Evolutionary conservation across 225 moss, liverwort and hornwort genomes (phyloP).

Genomic region (Physcomitrium patens): DNA sequence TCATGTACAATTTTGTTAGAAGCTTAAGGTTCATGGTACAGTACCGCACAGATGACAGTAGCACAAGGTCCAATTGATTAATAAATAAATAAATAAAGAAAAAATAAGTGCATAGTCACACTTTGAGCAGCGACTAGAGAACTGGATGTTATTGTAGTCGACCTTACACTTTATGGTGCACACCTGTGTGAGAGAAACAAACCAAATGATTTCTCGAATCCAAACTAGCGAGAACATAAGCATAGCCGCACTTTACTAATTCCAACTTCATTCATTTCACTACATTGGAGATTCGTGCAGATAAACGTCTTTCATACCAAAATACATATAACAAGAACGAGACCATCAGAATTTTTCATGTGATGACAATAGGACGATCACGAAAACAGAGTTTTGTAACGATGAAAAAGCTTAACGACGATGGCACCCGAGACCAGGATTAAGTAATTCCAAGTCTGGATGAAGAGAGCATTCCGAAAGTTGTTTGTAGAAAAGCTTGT

Average conservation of each 20-base stretch:
- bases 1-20: constrained; percentile 19
- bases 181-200: background rate
- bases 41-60: constrained; percentile 1
- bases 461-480: too few relatives aligned
- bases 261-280: background rate
- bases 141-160: background rate
- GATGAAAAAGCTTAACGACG: too few relatives aligned
- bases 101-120: background rate
- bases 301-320: background rate
- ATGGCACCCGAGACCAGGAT: too few relatives aligned
- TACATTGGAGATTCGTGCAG: background rate
- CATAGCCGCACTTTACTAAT: background rate
- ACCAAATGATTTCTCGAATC: background rate
- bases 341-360: background rate
- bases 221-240: background rate
- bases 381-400: background rate
- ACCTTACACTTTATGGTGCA: background rate
- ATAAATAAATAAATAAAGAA: background rate
- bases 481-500: too few relatives aligned
- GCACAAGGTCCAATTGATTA: background rate
- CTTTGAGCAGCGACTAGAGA: background rate
- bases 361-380: background rate
- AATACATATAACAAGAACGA: background rate
- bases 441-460: too few relatives aligned
- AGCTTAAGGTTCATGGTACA: background rate